Base-by-base conservation (phyloP, 768 basidiomycete genomes). In the Macrocybe gigantea region DNA sequence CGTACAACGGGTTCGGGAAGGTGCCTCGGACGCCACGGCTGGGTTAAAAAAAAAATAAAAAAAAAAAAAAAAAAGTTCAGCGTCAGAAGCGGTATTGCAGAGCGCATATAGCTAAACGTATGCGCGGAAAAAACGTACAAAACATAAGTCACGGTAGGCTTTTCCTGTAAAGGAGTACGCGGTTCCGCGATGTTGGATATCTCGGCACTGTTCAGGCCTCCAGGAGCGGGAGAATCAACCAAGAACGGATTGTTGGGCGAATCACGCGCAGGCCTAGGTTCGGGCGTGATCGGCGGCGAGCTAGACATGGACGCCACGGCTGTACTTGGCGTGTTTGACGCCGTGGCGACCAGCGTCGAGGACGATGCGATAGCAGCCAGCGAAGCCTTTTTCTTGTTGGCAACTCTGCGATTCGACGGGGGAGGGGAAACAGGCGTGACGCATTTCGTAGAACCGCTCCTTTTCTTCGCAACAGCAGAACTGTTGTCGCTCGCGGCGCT, bases 181-280 rank as follows among this genome's bases (percentile, higher is more conserved):
- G 63, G 58, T 22, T 63, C 60, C 3, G 57, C 45, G 44, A 57
- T 65, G 30, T 64, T 60, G 0, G 64, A 61, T 7, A 66, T 67
- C 22, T 57, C 61, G 9, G 66, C 64, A 6, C 68, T 64, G 5
- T 70, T 69, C 8, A 48, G 59, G 6, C 60, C 56, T 35, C 61
- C 54, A 12, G 51, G 40, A 8, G 58, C 53, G 15, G 72, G 69
- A 1, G 73, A 73, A 22, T 22, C 22, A 22, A 64, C 67, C 8
- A 88, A 70, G 69, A 88, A 88, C 0, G 86, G 85, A 49, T 88
- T 88, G 51, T 82, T 73, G 1, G 83, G 85, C 3, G 84, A 83
- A 60, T 85, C 83, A 12, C 80, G 78, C 48, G 59, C 47, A 42
- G 66, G 62, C 46, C 60, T 68, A 11, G 59, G 58, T 42, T 66